Evolutionary conservation across 768 basidiomycete species (phyloP).

Genomic region (Myochromella boudieri): DNA sequence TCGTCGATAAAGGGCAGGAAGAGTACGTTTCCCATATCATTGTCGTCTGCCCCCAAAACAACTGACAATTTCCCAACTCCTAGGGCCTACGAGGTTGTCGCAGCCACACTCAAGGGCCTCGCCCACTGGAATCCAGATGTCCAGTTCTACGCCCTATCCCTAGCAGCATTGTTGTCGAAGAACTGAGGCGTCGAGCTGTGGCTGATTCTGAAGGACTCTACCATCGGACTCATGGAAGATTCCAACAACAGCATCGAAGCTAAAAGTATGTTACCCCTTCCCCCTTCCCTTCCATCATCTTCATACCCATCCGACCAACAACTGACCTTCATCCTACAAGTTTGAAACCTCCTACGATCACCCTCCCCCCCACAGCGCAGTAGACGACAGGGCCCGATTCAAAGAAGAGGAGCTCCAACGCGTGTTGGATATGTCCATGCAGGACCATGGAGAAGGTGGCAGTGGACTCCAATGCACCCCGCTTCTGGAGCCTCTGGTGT

Average conservation of each 20-base stretch:
- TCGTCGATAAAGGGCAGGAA: conserved; percentile 80
- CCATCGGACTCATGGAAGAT: conserved; percentile 89
- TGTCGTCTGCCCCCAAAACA: background rate
- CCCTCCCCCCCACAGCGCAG: conserved; percentile 62
- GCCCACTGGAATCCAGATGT: conserved; percentile 95
- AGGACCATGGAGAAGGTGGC: conserved; percentile 81
- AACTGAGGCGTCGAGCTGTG: conserved; percentile 77
- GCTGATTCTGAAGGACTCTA: conserved; percentile 73
- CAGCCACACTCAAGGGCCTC: conserved; percentile 84
- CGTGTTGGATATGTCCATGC: conserved; percentile 89
- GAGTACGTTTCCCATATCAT: conserved; percentile 69
- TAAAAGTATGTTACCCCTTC: conserved; percentile 58
- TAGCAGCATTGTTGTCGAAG: conserved; percentile 88
- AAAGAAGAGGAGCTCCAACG: conserved; percentile 93
- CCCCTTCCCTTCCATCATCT: no score
- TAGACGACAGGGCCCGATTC: conserved; percentile 77
- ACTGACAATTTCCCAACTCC: conserved; percentile 2
- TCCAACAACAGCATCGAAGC: conserved; percentile 78
- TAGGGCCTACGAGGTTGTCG: conserved; percentile 86
- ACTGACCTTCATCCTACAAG: conserved; percentile 55
- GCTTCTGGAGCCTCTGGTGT: conserved; percentile 11
- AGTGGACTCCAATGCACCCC: conserved; percentile 49
- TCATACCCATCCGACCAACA: background rate
- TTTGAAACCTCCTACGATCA: conserved; percentile 64
- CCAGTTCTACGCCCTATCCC: conserved; percentile 87